Evolutionary conservation across 2,329 filamentous ascomycete genomes (phyloP).

Genomic region (Lachnellula willkommii): DNA sequence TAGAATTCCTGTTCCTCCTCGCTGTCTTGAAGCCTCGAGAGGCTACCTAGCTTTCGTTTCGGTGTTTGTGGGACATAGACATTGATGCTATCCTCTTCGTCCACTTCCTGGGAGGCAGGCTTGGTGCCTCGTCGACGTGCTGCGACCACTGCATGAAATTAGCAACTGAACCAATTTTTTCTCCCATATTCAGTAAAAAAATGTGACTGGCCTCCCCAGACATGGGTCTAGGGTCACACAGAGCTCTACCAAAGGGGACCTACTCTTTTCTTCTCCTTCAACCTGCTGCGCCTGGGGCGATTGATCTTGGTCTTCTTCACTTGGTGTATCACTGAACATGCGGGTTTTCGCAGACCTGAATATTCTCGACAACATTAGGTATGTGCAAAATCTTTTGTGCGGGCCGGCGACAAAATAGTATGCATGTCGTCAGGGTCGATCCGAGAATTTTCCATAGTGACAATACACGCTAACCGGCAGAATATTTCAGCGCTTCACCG

Average conservation of each 20-base stretch:
- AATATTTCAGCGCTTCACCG: not conserved
- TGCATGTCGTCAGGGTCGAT: not conserved
- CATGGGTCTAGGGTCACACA: not conserved
- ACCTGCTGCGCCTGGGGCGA: not conserved
- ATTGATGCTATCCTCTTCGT: conserved; percentile 14
- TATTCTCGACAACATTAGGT: conserved; percentile 26
- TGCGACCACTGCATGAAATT: conserved; percentile 16
- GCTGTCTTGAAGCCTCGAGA: not conserved
- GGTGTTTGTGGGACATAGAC: conserved; percentile 7
- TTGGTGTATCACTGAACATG: conserved; percentile 9
- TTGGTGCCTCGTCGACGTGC: conserved; percentile 12
- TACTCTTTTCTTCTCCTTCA: conserved; percentile 3
- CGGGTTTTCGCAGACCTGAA: conserved; percentile 22
- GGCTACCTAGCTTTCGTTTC: conserved; percentile 8
- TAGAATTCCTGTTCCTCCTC: not conserved
- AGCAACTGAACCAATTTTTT: not conserved
- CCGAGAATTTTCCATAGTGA: not conserved
- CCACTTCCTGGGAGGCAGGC: conserved; percentile 3
- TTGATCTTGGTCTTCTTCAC: not conserved
- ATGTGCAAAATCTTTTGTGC: not conserved
- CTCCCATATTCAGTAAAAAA: not conserved
- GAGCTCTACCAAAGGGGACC: not conserved
- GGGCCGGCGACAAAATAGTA: not conserved
- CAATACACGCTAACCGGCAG: not conserved
- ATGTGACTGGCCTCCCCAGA: not conserved